Percentiles rank a stretch among this genome's conserved stretches.
These are phyloP conservation scores for Hericium erinaceus DNA, from an alignment of 768 basidiomycete species.

Conservation along the genomic window DNA sequence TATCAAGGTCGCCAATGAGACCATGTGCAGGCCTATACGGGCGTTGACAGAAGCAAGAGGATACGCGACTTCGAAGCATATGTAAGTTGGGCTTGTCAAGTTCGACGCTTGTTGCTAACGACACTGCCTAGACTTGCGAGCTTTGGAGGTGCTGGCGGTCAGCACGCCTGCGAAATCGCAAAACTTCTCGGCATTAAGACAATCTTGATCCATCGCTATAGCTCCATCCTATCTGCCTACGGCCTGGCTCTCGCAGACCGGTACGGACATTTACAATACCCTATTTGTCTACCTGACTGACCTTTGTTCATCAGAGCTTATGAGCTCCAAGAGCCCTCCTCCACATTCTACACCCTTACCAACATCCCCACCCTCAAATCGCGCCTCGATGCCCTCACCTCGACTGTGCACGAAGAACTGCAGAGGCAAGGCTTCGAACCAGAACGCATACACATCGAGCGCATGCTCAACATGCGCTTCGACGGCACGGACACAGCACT, in stretches of 20 bases:
- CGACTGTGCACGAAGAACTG: constrained; percentile 58
- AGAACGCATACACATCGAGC: constrained; percentile 62
- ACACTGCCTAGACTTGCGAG: constrained; percentile 52
- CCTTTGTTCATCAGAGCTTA: constrained; percentile 43
- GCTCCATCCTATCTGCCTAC: constrained; percentile 89
- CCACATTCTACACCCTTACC: constrained; percentile 60
- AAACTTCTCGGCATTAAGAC: constrained; percentile 77
- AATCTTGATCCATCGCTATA: constrained; percentile 83
- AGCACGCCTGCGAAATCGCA: constrained; percentile 91
- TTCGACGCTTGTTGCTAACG: not conserved
- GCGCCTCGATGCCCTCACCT: constrained; percentile 62
- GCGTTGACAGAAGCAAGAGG: constrained; percentile 86
- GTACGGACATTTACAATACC: constrained; percentile 22
- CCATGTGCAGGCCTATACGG: constrained; percentile 90
- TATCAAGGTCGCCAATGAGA: constrained; percentile 94
- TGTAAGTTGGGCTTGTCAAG: constrained; percentile 24
- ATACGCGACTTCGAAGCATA: constrained; percentile 70
- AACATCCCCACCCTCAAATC: constrained; percentile 45
- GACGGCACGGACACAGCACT: constrained; percentile 89
- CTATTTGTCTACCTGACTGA: not conserved
- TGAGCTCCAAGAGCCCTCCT: constrained; percentile 86
- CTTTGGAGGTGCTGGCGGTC: constrained; percentile 87
- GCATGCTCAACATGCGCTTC: constrained; percentile 87
- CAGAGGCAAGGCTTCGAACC: constrained; percentile 72
- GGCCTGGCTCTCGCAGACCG: constrained; percentile 87